Conservation (phyloP, 225 moss, liverwort and hornwort species). For the Physcomitrium patens region DNA sequence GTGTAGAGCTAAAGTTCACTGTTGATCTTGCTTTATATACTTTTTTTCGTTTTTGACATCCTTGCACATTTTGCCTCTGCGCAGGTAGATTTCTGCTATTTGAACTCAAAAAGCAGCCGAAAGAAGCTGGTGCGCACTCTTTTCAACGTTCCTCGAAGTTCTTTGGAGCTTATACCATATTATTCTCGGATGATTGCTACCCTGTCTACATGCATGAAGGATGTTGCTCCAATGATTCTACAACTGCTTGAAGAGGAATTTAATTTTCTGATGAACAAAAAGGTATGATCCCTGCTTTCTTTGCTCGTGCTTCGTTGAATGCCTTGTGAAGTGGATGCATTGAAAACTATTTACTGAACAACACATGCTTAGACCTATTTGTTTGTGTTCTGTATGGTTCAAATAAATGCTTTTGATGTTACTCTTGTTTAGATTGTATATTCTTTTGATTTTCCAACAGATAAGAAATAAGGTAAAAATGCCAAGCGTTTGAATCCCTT, state of each 20-base stretch:
- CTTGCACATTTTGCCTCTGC: slow-evolving; percentile 27
- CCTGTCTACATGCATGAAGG: slow-evolving; percentile 98
- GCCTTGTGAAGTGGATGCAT: slow-evolving; percentile 12
- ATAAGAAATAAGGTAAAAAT: slow-evolving; percentile 18
- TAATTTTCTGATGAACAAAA: slow-evolving; percentile 94
- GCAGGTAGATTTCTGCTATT: slow-evolving; percentile 97
- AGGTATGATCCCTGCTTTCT: slow-evolving; percentile 50
- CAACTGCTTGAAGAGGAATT: slow-evolving; percentile 96
- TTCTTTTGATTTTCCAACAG: neutral
- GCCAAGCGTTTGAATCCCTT: slow-evolving; percentile 14
- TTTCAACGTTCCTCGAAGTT: slow-evolving; percentile 93
- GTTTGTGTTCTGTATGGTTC: slow-evolving; percentile 24
- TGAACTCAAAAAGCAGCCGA: slow-evolving; percentile 97
- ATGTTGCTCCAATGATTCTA: slow-evolving; percentile 88
- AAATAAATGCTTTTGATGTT: slow-evolving; percentile 21
- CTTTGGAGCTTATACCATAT: slow-evolving; percentile 93
- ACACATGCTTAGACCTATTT: slow-evolving; percentile 7
- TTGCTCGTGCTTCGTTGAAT: slow-evolving; percentile 27
- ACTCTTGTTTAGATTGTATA: slow-evolving; percentile 13
- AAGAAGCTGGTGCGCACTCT: slow-evolving; percentile 93
- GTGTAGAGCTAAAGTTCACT: slow-evolving; percentile 14
- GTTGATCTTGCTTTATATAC: slow-evolving; percentile 13
- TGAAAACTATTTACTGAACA: slow-evolving; percentile 5
- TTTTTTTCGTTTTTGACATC: slow-evolving; percentile 29
- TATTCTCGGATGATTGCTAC: slow-evolving; percentile 99